Conservation (phyloP, 805 yeast species). For the Cyberlindnera xylosilytica region DNA sequence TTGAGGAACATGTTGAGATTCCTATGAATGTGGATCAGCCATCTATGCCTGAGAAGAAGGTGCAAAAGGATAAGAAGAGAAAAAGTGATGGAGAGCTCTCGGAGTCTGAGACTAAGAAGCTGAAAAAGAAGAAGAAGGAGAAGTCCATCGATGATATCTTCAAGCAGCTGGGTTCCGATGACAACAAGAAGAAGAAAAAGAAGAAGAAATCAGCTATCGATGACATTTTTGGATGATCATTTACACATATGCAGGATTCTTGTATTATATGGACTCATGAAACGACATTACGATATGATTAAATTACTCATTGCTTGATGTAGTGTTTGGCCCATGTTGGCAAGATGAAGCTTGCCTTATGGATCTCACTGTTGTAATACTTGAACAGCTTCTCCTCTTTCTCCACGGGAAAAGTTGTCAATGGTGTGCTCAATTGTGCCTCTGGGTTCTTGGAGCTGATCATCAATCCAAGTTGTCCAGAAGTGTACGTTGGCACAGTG, state of each 20-base stretch:
- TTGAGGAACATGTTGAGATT: background rate
- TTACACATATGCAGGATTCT: background rate
- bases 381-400: constrained; percentile 49
- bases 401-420: constrained; percentile 41
- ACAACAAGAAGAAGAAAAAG: constrained; percentile 27
- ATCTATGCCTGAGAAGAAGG: constrained; percentile 1
- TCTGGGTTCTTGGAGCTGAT: constrained; percentile 59
- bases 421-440: constrained; percentile 48
- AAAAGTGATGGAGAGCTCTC: background rate
- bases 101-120: background rate
- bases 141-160: constrained; percentile 11
- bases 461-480: constrained; percentile 82
- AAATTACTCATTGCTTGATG: constrained; percentile 13
- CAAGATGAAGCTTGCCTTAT: constrained; percentile 67
- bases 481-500: constrained; percentile 83
- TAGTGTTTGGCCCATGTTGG: constrained; percentile 72
- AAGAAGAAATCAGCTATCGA: constrained; percentile 60
- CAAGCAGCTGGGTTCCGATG: background rate
- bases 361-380: constrained; percentile 67
- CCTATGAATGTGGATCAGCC: background rate
- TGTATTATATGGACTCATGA: constrained; percentile 4
- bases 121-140: constrained; percentile 13
- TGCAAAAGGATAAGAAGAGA: constrained; percentile 1
- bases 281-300: constrained; percentile 7
- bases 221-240: constrained; percentile 60